phyloP scores from a whole-genome alignment of 2,329 filamentous ascomycete genomes.

The Stachybotrys chartarum region DNA sequence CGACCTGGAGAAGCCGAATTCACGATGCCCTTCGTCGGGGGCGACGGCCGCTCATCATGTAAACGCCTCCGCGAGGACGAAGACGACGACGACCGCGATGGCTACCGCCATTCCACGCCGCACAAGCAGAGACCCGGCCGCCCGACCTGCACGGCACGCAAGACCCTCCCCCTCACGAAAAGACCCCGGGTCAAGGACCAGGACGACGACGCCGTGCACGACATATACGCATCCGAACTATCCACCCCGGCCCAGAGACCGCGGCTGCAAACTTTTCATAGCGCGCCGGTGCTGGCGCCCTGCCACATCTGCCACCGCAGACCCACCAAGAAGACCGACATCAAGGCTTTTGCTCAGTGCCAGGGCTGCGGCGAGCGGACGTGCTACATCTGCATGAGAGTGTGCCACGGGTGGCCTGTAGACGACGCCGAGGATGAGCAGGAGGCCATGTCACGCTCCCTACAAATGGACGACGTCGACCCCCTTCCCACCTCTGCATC shows the following conservation, averaged over 20 bases:
- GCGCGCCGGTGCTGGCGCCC: constrained; percentile 32
- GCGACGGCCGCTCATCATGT: constrained; percentile 21
- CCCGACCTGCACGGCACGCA: constrained; percentile 17
- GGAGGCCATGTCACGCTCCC: constrained; percentile 34
- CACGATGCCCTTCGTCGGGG: constrained; percentile 27
- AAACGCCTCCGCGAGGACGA: constrained; percentile 26
- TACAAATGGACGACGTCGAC: constrained; percentile 44
- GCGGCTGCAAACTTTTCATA: constrained; percentile 3
- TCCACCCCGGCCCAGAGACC: not conserved
- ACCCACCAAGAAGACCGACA: constrained; percentile 56
- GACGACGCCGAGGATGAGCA: constrained; percentile 20
- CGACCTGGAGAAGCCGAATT: not conserved
- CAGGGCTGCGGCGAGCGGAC: constrained; percentile 53
- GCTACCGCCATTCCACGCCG: constrained; percentile 16
- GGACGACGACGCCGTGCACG: constrained; percentile 7
- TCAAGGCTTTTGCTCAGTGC: constrained; percentile 61
- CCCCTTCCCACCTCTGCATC: constrained; percentile 14
- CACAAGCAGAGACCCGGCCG: constrained; percentile 15
- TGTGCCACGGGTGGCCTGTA: constrained; percentile 46
- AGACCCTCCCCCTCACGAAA: constrained; percentile 22
- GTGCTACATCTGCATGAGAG: constrained; percentile 62
- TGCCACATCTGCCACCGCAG: constrained; percentile 63
- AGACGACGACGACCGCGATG: constrained; percentile 13
- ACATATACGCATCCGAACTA: not conserved
- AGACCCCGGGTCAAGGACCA: constrained; percentile 17